phyloP scores from a whole-genome alignment of 2,329 filamentous ascomycete genomes.

The Sordariomycetes sp. region DNA sequence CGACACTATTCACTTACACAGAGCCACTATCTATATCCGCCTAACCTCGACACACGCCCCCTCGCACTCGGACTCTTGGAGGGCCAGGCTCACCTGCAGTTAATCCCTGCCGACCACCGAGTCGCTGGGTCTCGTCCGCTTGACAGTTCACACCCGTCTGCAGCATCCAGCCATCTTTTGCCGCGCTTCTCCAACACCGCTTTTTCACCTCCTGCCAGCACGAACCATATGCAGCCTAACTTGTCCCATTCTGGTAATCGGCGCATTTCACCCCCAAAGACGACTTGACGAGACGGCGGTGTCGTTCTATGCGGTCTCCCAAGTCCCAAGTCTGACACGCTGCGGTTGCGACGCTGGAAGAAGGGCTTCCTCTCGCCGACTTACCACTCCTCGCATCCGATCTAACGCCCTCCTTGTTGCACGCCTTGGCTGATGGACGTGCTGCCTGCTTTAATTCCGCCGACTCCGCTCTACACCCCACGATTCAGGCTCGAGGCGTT shows the following conservation, averaged over 20 bases:
- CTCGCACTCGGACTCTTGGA: background rate
- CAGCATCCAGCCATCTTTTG: background rate
- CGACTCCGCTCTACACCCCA: background rate
- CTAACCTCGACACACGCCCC: background rate
- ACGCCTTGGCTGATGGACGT: too few species aligned
- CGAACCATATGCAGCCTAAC: background rate
- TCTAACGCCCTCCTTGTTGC: background rate
- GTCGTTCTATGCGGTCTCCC: background rate
- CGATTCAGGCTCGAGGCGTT: background rate
- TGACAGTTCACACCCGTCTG: background rate
- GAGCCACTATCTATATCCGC: background rate
- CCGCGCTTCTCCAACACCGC: background rate
- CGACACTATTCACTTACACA: background rate
- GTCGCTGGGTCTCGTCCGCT: background rate
- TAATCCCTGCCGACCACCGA: background rate
- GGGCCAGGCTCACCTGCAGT: background rate
- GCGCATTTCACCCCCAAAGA: background rate
- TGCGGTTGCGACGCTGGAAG: background rate
- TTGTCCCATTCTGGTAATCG: background rate
- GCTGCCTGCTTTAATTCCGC: too few species aligned
- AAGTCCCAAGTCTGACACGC: background rate
- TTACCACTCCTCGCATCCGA: background rate
- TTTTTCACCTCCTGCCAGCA: background rate
- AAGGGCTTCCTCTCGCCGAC: background rate
- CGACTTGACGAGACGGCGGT: background rate